Base-by-base conservation (phyloP, 2,329 filamentous ascomycete genomes). In the Shiraia sp. region DNA sequence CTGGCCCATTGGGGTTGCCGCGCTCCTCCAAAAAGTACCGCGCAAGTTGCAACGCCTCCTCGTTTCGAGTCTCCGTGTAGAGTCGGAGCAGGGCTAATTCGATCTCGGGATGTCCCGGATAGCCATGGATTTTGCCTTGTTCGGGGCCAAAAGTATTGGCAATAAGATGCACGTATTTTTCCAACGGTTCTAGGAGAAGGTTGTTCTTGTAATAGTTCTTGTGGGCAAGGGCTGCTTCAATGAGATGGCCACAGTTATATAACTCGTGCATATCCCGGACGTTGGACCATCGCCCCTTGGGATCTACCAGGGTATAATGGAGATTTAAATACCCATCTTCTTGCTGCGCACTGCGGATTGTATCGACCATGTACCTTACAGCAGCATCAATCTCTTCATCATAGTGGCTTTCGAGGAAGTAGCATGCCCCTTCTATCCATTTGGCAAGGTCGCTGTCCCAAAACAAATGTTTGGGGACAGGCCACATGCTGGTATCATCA, bases 381-480 rank as follows among this genome's bases (percentile, higher is more conserved):
- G 80, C 79, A 2, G 60, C 61, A 39, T 79, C 73, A 37, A 82
- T 65, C 30, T 76, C 71, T 0, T 63, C 57, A 42, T 79, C 71
- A 13, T 73, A 63, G 10, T 72, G 48, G 31, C 71, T 62, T 19
- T 53, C 56, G 7, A 81, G 64, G 49, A 81, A 76, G 49, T 84
- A 83, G 47, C 79, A 82, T 3, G 79, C 80, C 0, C 76, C 80
- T 62, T 85, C 81, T 36, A 83, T 80, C 79, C 80, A 83, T 62
- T 84, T 84, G 9, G 74, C 80, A 14, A 80, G 61, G 57, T 78
- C 75, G 0, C 70, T 74, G 52, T 84, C 81, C 80, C 80, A 83
- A 56, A 83, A 84, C 1, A 81, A 64, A 49, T 81, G 78, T 15
- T 79, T 77, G 0, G 80, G 79, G 1, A 82, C 72, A 0, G 81